These are phyloP conservation scores for Heliocybe sulcata DNA, from an alignment of 1,284 basidiomycete genomes.

Conservation along the genomic window DNA sequence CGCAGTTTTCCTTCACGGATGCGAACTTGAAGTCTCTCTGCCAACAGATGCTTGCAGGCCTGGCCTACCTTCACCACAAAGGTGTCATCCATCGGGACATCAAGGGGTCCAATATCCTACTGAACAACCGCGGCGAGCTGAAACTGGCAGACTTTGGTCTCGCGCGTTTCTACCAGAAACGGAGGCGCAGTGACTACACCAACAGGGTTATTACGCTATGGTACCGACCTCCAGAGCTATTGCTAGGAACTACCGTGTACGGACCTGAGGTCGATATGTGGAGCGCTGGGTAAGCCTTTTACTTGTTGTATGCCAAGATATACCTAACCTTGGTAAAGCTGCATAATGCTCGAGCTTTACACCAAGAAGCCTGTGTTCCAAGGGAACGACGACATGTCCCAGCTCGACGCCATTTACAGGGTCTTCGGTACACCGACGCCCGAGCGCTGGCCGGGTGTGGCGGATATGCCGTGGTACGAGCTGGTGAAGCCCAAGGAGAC, in stretches of 20 bases:
- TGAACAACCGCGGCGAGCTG: conserved; percentile 88
- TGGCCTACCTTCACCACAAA: conserved; percentile 92
- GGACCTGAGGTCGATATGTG: conserved; percentile 99
- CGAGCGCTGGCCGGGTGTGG: conserved; percentile 80
- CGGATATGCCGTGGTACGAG: conserved; percentile 94
- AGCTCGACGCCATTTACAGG: conserved; percentile 88
- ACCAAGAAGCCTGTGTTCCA: conserved; percentile 94
- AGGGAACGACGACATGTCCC: conserved; percentile 95
- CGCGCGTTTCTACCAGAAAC: conserved; percentile 94
- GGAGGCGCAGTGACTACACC: conserved; percentile 88
- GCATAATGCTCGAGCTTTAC: conserved; percentile 98
- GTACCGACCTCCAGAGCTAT: conserved; percentile 95
- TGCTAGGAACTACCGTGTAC: conserved; percentile 95
- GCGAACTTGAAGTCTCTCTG: conserved; percentile 95
- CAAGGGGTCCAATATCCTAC: conserved; percentile 97
- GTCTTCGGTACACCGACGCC: conserved; percentile 85
- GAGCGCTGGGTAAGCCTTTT: conserved; percentile 83
- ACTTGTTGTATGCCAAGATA: conserved; percentile 3
- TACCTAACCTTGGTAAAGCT: conserved; percentile 40
- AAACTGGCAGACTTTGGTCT: conserved; percentile 98
- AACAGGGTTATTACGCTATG: conserved; percentile 98
- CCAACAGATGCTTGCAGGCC: conserved; percentile 88
- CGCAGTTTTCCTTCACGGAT: conserved; percentile 74
- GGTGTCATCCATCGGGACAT: conserved; percentile 97
- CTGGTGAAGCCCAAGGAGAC: conserved; percentile 85